Percentiles rank a stretch among this genome's conserved stretches.
Evolutionary conservation across 139 green algal species (phyloP).

Genomic region (Auxenochlorella protothecoides): DNA sequence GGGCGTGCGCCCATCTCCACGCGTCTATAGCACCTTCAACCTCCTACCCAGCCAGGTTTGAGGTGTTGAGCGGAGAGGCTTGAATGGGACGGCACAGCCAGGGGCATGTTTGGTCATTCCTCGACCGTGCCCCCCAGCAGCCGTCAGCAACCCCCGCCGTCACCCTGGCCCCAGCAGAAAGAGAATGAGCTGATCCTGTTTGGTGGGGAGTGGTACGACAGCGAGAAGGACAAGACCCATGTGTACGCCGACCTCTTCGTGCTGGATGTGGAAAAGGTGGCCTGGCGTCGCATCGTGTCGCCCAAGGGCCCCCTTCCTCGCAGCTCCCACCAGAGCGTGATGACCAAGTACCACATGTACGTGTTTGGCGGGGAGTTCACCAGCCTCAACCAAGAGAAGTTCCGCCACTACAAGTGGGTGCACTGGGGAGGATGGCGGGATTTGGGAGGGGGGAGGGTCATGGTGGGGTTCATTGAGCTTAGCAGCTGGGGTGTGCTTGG

Average conservation of each 20-base stretch:
- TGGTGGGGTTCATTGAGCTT: too few relatives aligned
- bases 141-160: too few relatives aligned
- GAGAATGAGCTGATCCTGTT: conserved; percentile 73
- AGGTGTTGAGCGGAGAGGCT: neutral
- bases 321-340: conserved; percentile 74
- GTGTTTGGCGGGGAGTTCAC: conserved; percentile 96
- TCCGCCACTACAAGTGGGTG: conserved; percentile 69
- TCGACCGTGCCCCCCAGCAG: neutral
- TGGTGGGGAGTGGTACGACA: conserved; percentile 84
- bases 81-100: neutral
- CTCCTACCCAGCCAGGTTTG: conserved; percentile 7
- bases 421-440: too few relatives aligned
- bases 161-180: conserved; percentile 9
- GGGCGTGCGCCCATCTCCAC: conserved; percentile 49
- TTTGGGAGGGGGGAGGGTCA: too few relatives aligned
- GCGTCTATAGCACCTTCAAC: conserved; percentile 59
- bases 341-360: conserved; percentile 69
- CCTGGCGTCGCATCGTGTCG: conserved; percentile 53
- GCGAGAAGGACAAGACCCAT: conserved; percentile 52
- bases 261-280: conserved; percentile 60
- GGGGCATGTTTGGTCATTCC: neutral
- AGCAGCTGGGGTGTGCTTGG: too few relatives aligned
- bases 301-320: conserved; percentile 72
- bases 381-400: conserved; percentile 74
- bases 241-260: conserved; percentile 85